Evolutionary conservation across 768 basidiomycete species (phyloP), one percentile per base, ranked within the genome.

Genomic region (Clitopilus passeckerianus): DNA sequence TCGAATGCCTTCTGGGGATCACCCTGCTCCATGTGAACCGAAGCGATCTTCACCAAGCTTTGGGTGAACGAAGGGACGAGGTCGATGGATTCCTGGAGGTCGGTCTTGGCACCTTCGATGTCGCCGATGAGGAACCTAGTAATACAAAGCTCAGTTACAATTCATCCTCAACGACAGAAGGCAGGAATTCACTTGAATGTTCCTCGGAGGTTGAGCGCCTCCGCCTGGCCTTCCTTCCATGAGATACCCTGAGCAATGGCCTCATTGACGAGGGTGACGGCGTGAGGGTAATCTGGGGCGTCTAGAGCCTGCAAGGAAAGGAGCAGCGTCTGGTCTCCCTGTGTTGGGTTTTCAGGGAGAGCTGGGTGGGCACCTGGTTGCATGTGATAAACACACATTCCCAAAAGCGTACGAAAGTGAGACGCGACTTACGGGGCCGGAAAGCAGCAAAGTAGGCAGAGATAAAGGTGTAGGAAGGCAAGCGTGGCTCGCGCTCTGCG

Each of bases 361-460:
- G 74, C 66, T 12, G 91, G 94, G 44, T 82, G 79, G 6, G 88
- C 72, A 50, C 86, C 89, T 92, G 66, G 1, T 14, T 20, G 14
- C n/a, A 34, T 41, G n/a, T 41, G 37, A 41, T 14, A 14, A 41
- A 41, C 7, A 41, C 5, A 41, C n/a, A n/a, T n/a, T 5, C 16
- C 22, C 10, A 50, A 50, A n/a, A 50, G 20, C 20, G 15, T 53
- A 64, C 14, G 57, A 2, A 54, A 44, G 7, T 30, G 7, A 30
- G 27, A 30, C 27, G 22, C 56, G 14, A 78, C 90, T 64, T 65
- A 91, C 93, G 88, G 58, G 87, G 78, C 63, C 97, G 87, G 89
- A 98, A 98, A 8, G 97, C 97, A 60, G 93, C 89, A 70, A 98
- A 94, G 77, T 98, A 99, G 0, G 96, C 91, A 12, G 90, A 88